phyloP scores from a whole-genome alignment of 768 basidiomycete species.

The Boletales sp. region DNA sequence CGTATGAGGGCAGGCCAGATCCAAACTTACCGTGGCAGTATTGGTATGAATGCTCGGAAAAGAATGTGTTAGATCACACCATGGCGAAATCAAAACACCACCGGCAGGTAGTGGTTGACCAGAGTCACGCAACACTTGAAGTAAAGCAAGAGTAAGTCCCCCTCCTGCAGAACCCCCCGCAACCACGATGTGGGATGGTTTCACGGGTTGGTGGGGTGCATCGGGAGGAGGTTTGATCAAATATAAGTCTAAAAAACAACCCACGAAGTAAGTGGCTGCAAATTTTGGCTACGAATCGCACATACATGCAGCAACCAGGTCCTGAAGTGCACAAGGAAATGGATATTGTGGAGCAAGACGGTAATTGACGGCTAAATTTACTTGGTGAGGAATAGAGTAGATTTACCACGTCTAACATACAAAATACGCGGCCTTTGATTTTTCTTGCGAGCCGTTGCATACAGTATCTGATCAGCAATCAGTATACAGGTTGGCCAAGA shows the following conservation, averaged over 20 bases:
- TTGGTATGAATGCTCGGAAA: constrained; percentile 88
- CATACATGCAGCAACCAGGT: constrained; percentile 83
- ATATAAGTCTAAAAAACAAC: constrained; percentile 65
- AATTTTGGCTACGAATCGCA: background rate
- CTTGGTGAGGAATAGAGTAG: constrained; percentile 6
- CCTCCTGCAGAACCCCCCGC: constrained; percentile 95
- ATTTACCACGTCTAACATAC: constrained; percentile 29
- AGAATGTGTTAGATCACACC: constrained; percentile 92
- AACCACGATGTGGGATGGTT: constrained; percentile 78
- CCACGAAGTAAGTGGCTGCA: background rate
- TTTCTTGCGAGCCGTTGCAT: constrained; percentile 88
- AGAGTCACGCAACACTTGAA: constrained; percentile 84
- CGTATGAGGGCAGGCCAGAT: background rate
- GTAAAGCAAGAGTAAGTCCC: constrained; percentile 74
- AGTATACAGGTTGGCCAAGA: constrained; percentile 2
- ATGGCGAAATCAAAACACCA: constrained; percentile 86
- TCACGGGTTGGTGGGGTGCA: constrained; percentile 72
- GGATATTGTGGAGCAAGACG: constrained; percentile 96
- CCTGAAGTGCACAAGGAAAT: constrained; percentile 90
- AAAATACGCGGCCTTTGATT: constrained; percentile 86
- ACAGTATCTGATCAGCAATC: constrained; percentile 45
- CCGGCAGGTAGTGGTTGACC: constrained; percentile 83
- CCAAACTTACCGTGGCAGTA: constrained; percentile 64
- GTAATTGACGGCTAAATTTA: constrained; percentile 64
- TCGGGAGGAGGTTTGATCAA: constrained; percentile 83